These are phyloP conservation scores for Chlorella sp. DNA, from an alignment of 139 green algal species.

Conservation along the genomic window DNA sequence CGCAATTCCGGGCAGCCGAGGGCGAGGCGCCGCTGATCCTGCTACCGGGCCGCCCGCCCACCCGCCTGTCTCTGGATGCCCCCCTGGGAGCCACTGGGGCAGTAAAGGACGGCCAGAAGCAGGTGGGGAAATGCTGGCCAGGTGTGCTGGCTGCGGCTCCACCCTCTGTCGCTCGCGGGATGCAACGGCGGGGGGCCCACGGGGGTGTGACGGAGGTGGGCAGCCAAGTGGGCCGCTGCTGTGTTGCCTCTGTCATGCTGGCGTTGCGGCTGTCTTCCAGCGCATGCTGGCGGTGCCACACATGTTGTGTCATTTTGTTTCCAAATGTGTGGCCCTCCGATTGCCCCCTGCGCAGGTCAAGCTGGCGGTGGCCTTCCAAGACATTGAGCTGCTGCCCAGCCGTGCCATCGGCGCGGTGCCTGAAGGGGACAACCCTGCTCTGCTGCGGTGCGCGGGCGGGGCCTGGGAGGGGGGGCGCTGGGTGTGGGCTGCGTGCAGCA, in stretches of 20 bases:
- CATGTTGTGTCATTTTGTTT: too few relatives aligned
- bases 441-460: slow-evolving; percentile 2
- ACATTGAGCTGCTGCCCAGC: slow-evolving; percentile 31
- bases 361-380: slow-evolving; percentile 13
- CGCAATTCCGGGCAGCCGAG: neutral
- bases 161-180: too few relatives aligned
- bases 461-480: too few relatives aligned
- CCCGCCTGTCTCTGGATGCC: slow-evolving; percentile 3
- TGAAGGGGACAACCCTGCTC: slow-evolving; percentile 3
- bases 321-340: too few relatives aligned
- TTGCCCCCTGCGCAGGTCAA: neutral
- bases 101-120: slow-evolving; percentile 21
- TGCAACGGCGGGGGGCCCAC: too few relatives aligned
- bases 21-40: slow-evolving; percentile 14
- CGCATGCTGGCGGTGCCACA: too few relatives aligned
- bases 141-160: too few relatives aligned
- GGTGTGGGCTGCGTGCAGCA: too few relatives aligned
- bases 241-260: too few relatives aligned
- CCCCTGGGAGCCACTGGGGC: slow-evolving; percentile 5
- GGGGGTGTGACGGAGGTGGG: neutral
- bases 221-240: neutral
- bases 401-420: neutral
- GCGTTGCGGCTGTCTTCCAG: too few relatives aligned
- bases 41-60: slow-evolving; percentile 27
- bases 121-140: neutral